Percentiles rank a stretch among this genome's conserved stretches.
phyloP scores from a whole-genome alignment of 805 yeast species.

The Sungouiella blattae region DNA sequence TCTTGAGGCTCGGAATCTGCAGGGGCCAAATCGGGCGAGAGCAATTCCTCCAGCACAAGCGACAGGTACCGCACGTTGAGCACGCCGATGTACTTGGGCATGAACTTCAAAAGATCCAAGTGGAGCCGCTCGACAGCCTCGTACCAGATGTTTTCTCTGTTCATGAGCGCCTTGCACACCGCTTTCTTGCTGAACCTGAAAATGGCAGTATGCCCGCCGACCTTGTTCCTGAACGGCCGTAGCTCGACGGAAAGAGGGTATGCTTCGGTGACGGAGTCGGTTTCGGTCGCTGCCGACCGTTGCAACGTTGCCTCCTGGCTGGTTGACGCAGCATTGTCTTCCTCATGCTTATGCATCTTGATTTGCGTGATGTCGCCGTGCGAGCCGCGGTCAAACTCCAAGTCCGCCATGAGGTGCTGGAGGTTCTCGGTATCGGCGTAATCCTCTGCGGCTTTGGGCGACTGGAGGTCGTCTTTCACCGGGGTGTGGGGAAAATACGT shows the following conservation, averaged over 20 bases:
- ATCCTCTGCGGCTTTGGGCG: too few species aligned
- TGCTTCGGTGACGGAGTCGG: too few species aligned
- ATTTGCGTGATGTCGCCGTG: conserved; percentile 30
- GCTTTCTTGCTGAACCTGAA: conserved; percentile 88
- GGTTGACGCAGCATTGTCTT: conserved; percentile 1
- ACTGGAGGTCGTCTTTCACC: conserved; percentile 10
- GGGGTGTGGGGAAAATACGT: conserved; percentile 69
- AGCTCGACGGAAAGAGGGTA: conserved; percentile 82
- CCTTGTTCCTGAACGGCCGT: conserved; percentile 87
- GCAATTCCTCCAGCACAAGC: conserved; percentile 30
- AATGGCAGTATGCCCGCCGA: conserved; percentile 98
- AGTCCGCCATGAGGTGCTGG: conserved; percentile 49
- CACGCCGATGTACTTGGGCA: conserved; percentile 95
- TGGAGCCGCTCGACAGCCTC: conserved; percentile 81
- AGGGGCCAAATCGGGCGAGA: neutral
- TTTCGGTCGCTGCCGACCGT: neutral
- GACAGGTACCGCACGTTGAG: conserved; percentile 81
- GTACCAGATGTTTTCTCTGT: conserved; percentile 87
- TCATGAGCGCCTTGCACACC: conserved; percentile 88
- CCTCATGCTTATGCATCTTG: conserved; percentile 9
- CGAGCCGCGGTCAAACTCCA: conserved; percentile 42
- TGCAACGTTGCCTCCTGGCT: neutral
- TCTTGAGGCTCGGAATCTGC: neutral
- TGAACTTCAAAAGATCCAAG: conserved; percentile 70
- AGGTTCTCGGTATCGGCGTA: conserved; percentile 20